These are phyloP conservation scores for Elasticomyces elasticus DNA, from an alignment of 495 filamentous ascomycete species.

Conservation along the genomic window DNA sequence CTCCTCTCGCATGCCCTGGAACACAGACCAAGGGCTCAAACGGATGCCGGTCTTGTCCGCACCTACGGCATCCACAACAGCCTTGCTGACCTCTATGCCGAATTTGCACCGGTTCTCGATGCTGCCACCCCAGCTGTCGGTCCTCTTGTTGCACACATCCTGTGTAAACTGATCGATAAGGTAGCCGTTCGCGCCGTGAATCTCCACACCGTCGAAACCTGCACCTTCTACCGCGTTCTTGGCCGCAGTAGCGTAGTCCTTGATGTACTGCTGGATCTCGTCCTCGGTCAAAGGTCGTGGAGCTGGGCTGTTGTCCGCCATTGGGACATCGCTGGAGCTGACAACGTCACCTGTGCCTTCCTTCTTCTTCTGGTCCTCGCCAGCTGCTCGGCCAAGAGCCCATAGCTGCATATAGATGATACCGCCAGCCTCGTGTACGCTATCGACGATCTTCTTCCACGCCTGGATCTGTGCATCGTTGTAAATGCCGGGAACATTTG, in stretches of 20 bases:
- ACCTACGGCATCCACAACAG: constrained; percentile 55
- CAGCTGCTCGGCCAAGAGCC: constrained; percentile 52
- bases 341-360: constrained; percentile 27
- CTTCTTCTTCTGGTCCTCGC: constrained; percentile 31
- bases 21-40: constrained; percentile 52
- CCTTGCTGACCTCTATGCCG: constrained; percentile 51
- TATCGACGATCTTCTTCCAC: constrained; percentile 54
- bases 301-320: constrained; percentile 29
- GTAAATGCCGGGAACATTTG: constrained; percentile 55
- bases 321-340: constrained; percentile 29
- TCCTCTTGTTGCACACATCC: constrained; percentile 51
- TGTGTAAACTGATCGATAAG: constrained; percentile 66
- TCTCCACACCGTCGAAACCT: constrained; percentile 70
- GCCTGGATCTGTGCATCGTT: constrained; percentile 47
- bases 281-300: constrained; percentile 45
- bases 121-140: constrained; percentile 60
- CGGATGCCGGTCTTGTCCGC: constrained; percentile 52
- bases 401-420: constrained; percentile 61
- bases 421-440: constrained; percentile 54
- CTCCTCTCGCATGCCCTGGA: constrained; percentile 60
- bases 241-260: constrained; percentile 51
- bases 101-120: constrained; percentile 62
- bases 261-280: constrained; percentile 49
- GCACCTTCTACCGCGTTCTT: constrained; percentile 51
- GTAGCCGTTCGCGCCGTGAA: constrained; percentile 67